A percentile compares a stretch with the other conserved stretches of the same genome.
These are phyloP conservation scores for Bolboschoenus planiculmis DNA, from an alignment of 176 grass and related monocot species.

Conservation along the genomic window DNA sequence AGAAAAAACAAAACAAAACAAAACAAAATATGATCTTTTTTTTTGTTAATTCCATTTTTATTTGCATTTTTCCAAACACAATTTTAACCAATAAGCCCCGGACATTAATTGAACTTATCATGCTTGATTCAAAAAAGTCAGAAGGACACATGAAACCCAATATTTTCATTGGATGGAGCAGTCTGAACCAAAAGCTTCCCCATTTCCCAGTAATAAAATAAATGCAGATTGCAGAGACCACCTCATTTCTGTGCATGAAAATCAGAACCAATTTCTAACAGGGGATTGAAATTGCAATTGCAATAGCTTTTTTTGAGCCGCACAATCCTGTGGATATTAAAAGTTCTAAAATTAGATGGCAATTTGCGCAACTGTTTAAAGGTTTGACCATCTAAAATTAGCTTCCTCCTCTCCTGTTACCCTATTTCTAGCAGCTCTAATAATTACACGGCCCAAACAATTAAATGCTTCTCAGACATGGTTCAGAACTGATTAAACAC, in stretches of 20 bases:
- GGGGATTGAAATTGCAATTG: neutral
- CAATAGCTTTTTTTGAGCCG: neutral
- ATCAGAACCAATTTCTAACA: neutral
- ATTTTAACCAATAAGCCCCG: too few relatives aligned
- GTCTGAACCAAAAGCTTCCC: neutral
- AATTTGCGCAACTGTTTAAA: neutral
- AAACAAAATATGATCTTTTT: neutral
- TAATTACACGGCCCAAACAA: neutral
- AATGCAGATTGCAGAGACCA: neutral
- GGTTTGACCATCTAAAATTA: conserved; percentile 10
- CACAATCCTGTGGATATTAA: neutral
- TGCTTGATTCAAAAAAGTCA: too few relatives aligned
- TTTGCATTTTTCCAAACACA: too few relatives aligned
- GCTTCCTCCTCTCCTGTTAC: neutral
- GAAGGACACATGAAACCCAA: neutral
- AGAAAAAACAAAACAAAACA: neutral
- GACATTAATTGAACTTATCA: too few relatives aligned
- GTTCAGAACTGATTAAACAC: neutral
- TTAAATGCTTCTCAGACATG: neutral
- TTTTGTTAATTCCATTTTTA: too few relatives aligned
- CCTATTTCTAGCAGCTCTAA: neutral
- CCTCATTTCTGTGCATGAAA: neutral
- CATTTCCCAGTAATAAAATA: neutral
- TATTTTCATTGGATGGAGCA: neutral
- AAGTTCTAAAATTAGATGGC: conserved; percentile 3